These are phyloP conservation scores for Lepidopterella palustris DNA, from an alignment of 495 filamentous ascomycete genomes.

Conservation along the genomic window DNA sequence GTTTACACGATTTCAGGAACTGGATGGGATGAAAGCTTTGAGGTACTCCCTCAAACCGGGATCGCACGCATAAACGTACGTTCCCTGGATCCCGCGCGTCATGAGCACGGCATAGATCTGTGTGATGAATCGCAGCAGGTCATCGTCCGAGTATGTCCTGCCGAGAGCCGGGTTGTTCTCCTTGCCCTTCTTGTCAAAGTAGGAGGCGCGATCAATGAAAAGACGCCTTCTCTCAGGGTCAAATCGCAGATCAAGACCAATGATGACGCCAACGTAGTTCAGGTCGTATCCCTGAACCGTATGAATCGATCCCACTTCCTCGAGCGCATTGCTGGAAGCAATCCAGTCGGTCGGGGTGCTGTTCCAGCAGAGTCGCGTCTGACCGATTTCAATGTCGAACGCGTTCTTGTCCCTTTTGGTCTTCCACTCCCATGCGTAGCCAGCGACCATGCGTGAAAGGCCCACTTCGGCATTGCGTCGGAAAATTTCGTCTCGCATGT, in stretches of 20 bases:
- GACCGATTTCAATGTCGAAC: conserved; percentile 18
- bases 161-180: conserved; percentile 13
- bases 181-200: conserved; percentile 22
- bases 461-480: conserved; percentile 16
- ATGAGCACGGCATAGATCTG: conserved; percentile 20
- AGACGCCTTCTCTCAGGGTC: conserved; percentile 5
- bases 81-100: conserved; percentile 19
- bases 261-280: conserved; percentile 22
- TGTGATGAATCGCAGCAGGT: conserved; percentile 17
- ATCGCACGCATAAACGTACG: conserved; percentile 19
- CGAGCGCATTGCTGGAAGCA: conserved; percentile 16
- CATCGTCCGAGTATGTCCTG: conserved; percentile 14
- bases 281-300: conserved; percentile 21
- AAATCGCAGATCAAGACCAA: conserved; percentile 16
- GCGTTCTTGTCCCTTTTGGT: conserved; percentile 20
- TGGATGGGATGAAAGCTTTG: conserved; percentile 10
- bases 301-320: conserved; percentile 20
- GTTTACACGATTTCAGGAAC: conserved; percentile 6
- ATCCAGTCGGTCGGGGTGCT: conserved; percentile 19
- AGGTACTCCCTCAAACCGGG: conserved; percentile 15
- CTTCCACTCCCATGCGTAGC: conserved; percentile 20
- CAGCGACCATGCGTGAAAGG: conserved; percentile 22
- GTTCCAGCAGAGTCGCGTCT: conserved; percentile 14
- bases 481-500: conserved; percentile 14
- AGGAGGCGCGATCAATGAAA: conserved; percentile 15